A percentile compares a stretch with the other conserved stretches of the same genome.
phyloP scores from a whole-genome alignment of 345 rosid genomes.

The Gossypium turneri region DNA sequence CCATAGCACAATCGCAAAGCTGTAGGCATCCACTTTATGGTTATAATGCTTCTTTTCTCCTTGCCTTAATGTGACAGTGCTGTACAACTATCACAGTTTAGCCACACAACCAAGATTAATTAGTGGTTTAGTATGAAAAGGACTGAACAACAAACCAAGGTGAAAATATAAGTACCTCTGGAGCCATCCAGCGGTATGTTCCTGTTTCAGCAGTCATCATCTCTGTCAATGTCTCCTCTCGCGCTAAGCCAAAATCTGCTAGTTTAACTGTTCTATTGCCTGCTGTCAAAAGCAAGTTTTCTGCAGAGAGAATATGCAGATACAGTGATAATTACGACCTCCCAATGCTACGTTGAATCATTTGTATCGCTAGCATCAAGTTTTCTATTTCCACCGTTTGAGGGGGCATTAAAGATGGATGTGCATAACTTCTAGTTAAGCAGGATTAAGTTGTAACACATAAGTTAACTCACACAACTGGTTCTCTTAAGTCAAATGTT shows the following conservation, averaged over 20 bases:
- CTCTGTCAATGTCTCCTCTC: constrained; percentile 95
- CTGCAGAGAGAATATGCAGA: constrained; percentile 34
- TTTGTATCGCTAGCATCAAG: background rate
- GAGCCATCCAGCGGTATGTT: constrained; percentile 30
- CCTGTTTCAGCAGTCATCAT: constrained; percentile 99
- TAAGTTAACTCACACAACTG: background rate
- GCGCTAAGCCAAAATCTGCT: constrained; percentile 91
- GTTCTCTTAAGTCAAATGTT: background rate
- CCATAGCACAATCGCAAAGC: constrained; percentile 97
- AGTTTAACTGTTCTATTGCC: constrained; percentile 87
- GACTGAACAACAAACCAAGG: background rate
- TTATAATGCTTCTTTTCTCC: constrained; percentile 52
- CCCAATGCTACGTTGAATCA: background rate
- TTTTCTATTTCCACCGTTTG: background rate
- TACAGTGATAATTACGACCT: background rate
- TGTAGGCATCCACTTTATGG: constrained; percentile 74
- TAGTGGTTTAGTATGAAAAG: background rate
- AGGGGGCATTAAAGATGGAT: background rate
- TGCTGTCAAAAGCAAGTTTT: constrained; percentile 85
- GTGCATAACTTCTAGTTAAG: background rate
- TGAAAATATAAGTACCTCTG: constrained; percentile 49
- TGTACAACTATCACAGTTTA: constrained; percentile 63
- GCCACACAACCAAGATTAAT: constrained; percentile 4
- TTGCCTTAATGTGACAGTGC: constrained; percentile 81
- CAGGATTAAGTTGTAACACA: background rate